These are phyloP conservation scores for Candida sanyaensis DNA, from an alignment of 1,139 yeast genomes.

Conservation along the genomic window DNA sequence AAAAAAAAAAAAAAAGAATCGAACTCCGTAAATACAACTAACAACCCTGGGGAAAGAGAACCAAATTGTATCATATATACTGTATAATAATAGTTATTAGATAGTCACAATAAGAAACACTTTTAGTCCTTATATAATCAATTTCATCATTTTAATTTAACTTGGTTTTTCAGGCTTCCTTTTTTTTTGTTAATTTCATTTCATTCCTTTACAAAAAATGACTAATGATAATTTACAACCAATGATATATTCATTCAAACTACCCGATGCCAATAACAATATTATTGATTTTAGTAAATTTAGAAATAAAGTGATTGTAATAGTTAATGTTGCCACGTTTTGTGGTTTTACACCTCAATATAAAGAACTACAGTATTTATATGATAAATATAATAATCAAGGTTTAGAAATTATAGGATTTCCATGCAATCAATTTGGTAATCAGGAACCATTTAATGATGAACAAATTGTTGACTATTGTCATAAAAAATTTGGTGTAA, in stretches of 20 bases:
- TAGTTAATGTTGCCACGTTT: conserved; percentile 48
- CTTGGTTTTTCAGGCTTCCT: too few species aligned
- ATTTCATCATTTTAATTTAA: too few species aligned
- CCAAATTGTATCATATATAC: too few species aligned
- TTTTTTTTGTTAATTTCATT: too few species aligned
- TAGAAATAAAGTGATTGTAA: conserved; percentile 35
- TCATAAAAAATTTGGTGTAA: conserved; percentile 61
- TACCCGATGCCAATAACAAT: conserved; percentile 17
- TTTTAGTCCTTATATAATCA: too few species aligned
- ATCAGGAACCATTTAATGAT: conserved; percentile 81
- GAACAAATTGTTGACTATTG: conserved; percentile 70
- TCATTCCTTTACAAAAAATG: neutral
- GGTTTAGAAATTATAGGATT: conserved; percentile 42
- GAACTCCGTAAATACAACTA: too few species aligned
- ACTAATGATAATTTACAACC: neutral
- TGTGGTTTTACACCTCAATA: conserved; percentile 51
- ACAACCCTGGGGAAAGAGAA: too few species aligned
- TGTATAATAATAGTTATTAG: too few species aligned
- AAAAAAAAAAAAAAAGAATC: too few species aligned
- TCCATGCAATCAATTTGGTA: conserved; percentile 57
- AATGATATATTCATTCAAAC: conserved; percentile 12
- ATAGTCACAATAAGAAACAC: too few species aligned
- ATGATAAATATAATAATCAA: conserved; percentile 29
- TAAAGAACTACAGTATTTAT: conserved; percentile 32
- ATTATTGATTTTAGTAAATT: conserved; percentile 22